These are phyloP conservation scores for Podosphaera aphanis DNA, from an alignment of 2,329 filamentous ascomycete genomes.

Conservation along the genomic window DNA sequence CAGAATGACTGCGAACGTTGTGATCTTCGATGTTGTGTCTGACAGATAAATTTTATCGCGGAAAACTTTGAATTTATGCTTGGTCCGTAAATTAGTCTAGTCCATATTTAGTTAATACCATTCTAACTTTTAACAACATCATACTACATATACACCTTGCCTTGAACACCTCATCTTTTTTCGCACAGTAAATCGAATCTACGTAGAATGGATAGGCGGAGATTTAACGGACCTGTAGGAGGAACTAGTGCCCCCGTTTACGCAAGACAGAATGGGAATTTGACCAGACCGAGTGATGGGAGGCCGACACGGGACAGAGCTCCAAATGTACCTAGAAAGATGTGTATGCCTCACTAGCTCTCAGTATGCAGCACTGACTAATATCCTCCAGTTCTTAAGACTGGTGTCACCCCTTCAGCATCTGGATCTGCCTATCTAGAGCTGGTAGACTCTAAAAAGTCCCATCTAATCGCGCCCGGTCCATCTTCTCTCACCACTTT, in stretches of 20 bases:
- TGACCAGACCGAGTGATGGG: slow-evolving; percentile 20
- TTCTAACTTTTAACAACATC: background rate
- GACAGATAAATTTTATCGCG: background rate
- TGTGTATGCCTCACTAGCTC: slow-evolving; percentile 38
- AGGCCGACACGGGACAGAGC: slow-evolving; percentile 33
- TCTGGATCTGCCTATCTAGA: slow-evolving; percentile 80
- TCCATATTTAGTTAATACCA: background rate
- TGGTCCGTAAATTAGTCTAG: background rate
- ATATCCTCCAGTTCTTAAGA: slow-evolving; percentile 47
- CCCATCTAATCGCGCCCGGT: slow-evolving; percentile 24
- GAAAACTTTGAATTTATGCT: background rate
- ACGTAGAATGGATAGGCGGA: slow-evolving; percentile 42
- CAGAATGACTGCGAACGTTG: too few relatives aligned
- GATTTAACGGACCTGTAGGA: slow-evolving; percentile 70
- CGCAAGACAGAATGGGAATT: slow-evolving; percentile 24
- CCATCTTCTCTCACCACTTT: slow-evolving; percentile 22
- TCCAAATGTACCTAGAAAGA: slow-evolving; percentile 54
- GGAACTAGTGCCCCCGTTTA: slow-evolving; percentile 56
- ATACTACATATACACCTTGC: too few relatives aligned
- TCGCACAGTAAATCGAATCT: background rate
- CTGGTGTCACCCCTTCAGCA: slow-evolving; percentile 75
- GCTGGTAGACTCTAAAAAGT: slow-evolving; percentile 24
- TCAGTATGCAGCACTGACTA: background rate
- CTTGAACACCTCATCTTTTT: too few relatives aligned
- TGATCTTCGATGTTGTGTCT: background rate